Conservation (phyloP, 768 basidiomycete genomes). For the Hypholoma sublateritium region DNA sequence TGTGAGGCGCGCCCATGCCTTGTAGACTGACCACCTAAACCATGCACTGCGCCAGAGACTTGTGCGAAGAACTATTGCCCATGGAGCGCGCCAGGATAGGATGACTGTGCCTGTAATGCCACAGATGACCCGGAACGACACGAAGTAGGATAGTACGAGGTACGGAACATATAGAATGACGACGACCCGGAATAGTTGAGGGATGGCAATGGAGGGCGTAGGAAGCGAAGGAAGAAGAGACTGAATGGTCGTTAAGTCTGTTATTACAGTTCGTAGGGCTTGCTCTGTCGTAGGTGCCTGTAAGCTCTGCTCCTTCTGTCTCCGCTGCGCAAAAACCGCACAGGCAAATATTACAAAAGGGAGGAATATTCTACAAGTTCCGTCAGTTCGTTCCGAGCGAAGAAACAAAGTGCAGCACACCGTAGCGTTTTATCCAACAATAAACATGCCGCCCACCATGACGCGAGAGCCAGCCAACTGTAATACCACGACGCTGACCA, state of each 20-base stretch:
- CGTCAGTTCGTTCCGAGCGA: constrained; percentile 1
- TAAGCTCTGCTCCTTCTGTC: constrained; percentile 7
- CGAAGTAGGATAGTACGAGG: constrained; percentile 57
- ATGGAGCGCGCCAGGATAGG: constrained; percentile 67
- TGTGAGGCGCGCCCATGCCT: constrained; percentile 48
- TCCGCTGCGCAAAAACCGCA: constrained; percentile 17
- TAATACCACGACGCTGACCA: constrained; percentile 64
- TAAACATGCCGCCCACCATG: constrained; percentile 80
- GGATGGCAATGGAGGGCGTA: constrained; percentile 27
- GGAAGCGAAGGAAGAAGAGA: constrained; percentile 49
- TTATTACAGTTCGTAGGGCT: constrained; percentile 32
- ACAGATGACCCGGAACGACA: constrained; percentile 62
- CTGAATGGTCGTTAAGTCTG: constrained; percentile 69
- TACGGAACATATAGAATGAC: constrained; percentile 63
- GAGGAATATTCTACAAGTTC: constrained; percentile 50
- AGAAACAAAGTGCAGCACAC: constrained; percentile 16
- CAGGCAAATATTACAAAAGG: constrained; percentile 46
- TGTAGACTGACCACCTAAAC: constrained; percentile 63
- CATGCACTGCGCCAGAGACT: constrained; percentile 66
- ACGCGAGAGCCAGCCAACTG: constrained; percentile 62
- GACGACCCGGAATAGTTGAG: constrained; percentile 53
- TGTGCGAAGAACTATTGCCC: constrained; percentile 53
- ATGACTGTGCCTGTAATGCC: constrained; percentile 59
- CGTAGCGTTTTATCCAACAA: constrained; percentile 46
- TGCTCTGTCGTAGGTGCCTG: constrained; percentile 17